Evolutionary conservation across 1,284 basidiomycete species (phyloP).

Genomic region (Cryptococcus sp.): DNA sequence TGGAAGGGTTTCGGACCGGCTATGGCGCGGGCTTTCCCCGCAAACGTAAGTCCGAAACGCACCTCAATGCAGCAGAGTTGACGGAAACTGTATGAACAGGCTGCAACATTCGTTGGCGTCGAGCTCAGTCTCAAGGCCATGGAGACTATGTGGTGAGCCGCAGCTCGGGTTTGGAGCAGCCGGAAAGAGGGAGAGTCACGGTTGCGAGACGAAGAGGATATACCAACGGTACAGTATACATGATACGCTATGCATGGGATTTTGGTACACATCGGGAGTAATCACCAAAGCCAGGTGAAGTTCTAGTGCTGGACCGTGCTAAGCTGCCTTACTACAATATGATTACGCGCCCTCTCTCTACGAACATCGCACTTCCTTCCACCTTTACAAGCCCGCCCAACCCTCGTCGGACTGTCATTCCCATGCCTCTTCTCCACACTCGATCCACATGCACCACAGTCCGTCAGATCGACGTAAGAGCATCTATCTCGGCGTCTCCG

Average conservation of each 20-base stretch:
- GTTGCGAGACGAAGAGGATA: background rate
- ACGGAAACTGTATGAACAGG: conserved; percentile 17
- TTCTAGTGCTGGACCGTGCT: too few species aligned
- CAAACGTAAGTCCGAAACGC: conserved; percentile 56
- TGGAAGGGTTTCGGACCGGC: conserved; percentile 99
- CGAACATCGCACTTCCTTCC: background rate
- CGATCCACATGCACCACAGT: background rate
- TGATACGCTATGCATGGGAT: background rate
- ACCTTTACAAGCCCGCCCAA: background rate
- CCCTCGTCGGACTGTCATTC: too few species aligned
- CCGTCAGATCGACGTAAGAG: background rate
- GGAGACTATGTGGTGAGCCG: conserved; percentile 45
- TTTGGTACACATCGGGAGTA: background rate
- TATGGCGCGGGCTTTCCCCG: conserved; percentile 75
- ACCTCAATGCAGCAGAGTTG: background rate
- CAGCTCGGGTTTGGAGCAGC: background rate
- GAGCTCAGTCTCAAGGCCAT: conserved; percentile 53
- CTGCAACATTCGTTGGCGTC: conserved; percentile 53
- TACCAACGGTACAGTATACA: background rate
- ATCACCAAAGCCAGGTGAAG: background rate
- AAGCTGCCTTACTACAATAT: background rate
- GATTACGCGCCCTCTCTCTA: background rate
- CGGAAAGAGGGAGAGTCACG: background rate
- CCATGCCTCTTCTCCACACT: background rate
- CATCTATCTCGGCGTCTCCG: conserved; percentile 16